A percentile compares a stretch with the other conserved stretches of the same genome.
These are phyloP conservation scores for Calonectria montana DNA, from an alignment of 2,329 filamentous ascomycete species.

Conservation along the genomic window DNA sequence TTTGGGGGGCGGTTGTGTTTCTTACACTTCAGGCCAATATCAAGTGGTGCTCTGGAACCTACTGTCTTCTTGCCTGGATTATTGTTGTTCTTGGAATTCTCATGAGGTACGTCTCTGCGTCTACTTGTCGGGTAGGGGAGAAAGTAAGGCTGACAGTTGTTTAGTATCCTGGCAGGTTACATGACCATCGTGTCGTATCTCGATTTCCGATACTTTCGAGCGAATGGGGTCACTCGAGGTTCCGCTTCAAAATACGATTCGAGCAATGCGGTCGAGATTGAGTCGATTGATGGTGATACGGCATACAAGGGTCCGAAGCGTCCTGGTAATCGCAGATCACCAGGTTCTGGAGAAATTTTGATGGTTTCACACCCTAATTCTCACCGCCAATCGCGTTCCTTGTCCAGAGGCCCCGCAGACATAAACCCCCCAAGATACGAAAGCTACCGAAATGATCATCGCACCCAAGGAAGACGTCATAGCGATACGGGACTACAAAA, in stretches of 20 bases:
- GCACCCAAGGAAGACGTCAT: not conserved
- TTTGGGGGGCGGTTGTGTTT: conserved; percentile 47
- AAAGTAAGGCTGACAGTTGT: not conserved
- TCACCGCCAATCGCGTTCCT: not conserved
- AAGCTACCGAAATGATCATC: not conserved
- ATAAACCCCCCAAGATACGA: not conserved
- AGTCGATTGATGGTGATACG: conserved; percentile 2
- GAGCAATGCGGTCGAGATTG: not conserved
- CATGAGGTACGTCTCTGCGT: not conserved
- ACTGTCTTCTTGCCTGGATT: conserved; percentile 24
- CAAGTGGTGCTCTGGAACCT: conserved; percentile 15
- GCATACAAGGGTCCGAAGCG: not conserved
- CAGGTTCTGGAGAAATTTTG: not conserved
- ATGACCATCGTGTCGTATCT: conserved; percentile 8
- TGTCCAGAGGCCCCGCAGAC: not conserved
- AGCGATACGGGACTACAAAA: conserved; percentile 1
- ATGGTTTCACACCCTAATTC: not conserved
- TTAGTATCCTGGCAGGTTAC: not conserved
- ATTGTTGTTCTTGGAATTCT: conserved; percentile 8
- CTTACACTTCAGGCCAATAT: conserved; percentile 21
- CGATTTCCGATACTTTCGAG: conserved; percentile 9
- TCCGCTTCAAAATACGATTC: not conserved
- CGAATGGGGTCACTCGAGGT: not conserved
- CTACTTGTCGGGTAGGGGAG: not conserved
- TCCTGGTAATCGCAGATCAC: not conserved